Evolutionary conservation across 2,329 filamentous ascomycete genomes (phyloP), one percentile per base, ranked within the genome.

Genomic region (Calonectria ilicicola): DNA sequence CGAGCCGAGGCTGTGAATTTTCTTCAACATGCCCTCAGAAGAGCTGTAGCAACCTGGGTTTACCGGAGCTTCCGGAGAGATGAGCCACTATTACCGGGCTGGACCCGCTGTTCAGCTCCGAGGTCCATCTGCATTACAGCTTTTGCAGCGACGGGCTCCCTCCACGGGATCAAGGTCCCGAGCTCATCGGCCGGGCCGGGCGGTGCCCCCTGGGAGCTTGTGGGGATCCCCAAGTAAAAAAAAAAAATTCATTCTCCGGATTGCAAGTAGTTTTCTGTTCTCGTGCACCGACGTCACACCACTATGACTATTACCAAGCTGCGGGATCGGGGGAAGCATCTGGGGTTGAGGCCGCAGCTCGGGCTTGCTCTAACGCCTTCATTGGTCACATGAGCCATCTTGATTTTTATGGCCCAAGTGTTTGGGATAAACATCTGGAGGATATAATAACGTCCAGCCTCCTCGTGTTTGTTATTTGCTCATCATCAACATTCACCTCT

Each of bases 371-470:
- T 63, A 40, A 63, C 58, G 27, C 38, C 38, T 63, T 42, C 58
- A 49, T 51, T 27, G 72, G 67, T 75, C 74, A 75, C 47, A 65
- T 71, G 70, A 65, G 62, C 56, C n/a, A 23, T 51, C 21, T 8
- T 35, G 67, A 71, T n/a, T 40, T 70, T 76, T 49, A 69, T 75
- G 70, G 74, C 72, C 74, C 73, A 38, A 71, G 73, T 70, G 72
- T 66, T 71, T 74, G 60, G 53, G 62, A 40, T n/a, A 47, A 19
- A 51, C 27, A 23, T 19, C 38, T 53, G 49, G 49, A 47, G 46
- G 38, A 44, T 67, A 65, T 76, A 77, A 79, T 78, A 79, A 79
- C 51, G 69, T 73, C 60, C 69, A 58, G 60, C 46, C 29, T 47
- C 75, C 63, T 68, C 67, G 26, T 65, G 29, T 53, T 27, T 19